These are phyloP conservation scores for Penicillium antarcticum DNA, from an alignment of 495 filamentous ascomycete genomes.

Conservation along the genomic window DNA sequence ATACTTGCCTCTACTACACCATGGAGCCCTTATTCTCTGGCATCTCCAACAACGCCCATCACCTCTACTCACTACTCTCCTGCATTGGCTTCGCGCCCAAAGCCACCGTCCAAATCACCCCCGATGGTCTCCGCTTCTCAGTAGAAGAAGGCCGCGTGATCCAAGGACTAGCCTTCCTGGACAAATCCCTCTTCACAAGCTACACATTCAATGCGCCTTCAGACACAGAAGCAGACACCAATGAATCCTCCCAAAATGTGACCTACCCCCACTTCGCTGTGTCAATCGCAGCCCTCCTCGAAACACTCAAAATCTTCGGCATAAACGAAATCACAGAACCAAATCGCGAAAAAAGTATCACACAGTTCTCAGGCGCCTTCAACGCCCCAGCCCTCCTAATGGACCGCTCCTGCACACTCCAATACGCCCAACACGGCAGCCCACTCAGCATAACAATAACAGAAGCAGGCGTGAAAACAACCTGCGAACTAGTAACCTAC, in stretches of 20 bases:
- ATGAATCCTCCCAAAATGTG: conserved; percentile 29
- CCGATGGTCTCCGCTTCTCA: conserved; percentile 79
- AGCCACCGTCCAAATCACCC: conserved; percentile 78
- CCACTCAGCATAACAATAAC: conserved; percentile 78
- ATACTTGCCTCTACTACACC: neutral
- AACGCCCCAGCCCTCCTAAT: conserved; percentile 72
- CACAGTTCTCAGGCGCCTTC: conserved; percentile 63
- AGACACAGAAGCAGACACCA: conserved; percentile 24
- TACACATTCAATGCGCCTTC: conserved; percentile 62
- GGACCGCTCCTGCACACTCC: conserved; percentile 75
- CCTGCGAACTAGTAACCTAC: conserved; percentile 90
- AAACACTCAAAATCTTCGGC: conserved; percentile 92
- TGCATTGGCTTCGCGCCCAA: conserved; percentile 80
- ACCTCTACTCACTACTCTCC: conserved; percentile 84
- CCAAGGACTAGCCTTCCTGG: conserved; percentile 82
- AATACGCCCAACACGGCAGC: conserved; percentile 67
- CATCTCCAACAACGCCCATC: conserved; percentile 79
- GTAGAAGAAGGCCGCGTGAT: conserved; percentile 81
- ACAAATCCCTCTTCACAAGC: conserved; percentile 80
- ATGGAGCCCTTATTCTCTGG: conserved; percentile 69
- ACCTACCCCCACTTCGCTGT: conserved; percentile 66
- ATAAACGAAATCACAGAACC: conserved; percentile 65
- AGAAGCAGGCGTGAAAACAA: conserved; percentile 83
- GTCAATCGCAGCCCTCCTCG: conserved; percentile 80
- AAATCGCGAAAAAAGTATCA: conserved; percentile 44